Conservation (phyloP, 1,284 basidiomycete species). For the Cystobasidium pallidum region DNA sequence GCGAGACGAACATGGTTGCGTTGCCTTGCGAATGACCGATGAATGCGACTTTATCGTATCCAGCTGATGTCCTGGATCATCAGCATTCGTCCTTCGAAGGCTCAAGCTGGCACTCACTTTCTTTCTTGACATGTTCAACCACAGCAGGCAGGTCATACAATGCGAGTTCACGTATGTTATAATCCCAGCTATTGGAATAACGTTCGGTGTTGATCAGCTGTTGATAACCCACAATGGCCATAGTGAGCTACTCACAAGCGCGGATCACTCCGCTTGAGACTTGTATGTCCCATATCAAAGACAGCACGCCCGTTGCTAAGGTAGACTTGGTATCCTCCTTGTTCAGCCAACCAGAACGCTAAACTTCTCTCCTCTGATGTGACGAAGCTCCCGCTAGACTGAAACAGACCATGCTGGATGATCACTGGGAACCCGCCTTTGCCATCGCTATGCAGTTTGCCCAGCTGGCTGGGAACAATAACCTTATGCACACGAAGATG, state of each 20-base stretch:
- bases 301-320: slow-evolving; percentile 63
- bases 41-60: slow-evolving; percentile 60
- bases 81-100: slow-evolving; percentile 51
- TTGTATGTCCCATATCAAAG: slow-evolving; percentile 66
- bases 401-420: slow-evolving; percentile 67
- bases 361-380: slow-evolving; percentile 66
- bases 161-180: slow-evolving; percentile 66
- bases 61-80: slow-evolving; percentile 49
- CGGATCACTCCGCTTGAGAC: slow-evolving; percentile 61
- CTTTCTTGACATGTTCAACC: slow-evolving; percentile 64
- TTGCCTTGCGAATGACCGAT: slow-evolving; percentile 69
- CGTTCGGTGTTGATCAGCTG: neutral
- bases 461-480: slow-evolving; percentile 59
- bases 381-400: slow-evolving; percentile 66
- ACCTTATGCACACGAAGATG: slow-evolving; percentile 63
- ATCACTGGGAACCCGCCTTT: slow-evolving; percentile 65
- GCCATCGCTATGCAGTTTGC: slow-evolving; percentile 58
- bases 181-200: slow-evolving; percentile 57
- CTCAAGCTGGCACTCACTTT: slow-evolving; percentile 48
- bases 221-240: neutral
- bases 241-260: slow-evolving; percentile 61
- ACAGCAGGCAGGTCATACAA: slow-evolving; percentile 67
- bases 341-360: slow-evolving; percentile 66
- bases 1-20: slow-evolving; percentile 59
- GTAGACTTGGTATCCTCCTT: slow-evolving; percentile 56